A percentile compares a stretch with the other conserved stretches of the same genome.
These are phyloP conservation scores for Lolium multiflorum DNA, from an alignment of 176 grass and related monocot genomes.

Conservation along the genomic window DNA sequence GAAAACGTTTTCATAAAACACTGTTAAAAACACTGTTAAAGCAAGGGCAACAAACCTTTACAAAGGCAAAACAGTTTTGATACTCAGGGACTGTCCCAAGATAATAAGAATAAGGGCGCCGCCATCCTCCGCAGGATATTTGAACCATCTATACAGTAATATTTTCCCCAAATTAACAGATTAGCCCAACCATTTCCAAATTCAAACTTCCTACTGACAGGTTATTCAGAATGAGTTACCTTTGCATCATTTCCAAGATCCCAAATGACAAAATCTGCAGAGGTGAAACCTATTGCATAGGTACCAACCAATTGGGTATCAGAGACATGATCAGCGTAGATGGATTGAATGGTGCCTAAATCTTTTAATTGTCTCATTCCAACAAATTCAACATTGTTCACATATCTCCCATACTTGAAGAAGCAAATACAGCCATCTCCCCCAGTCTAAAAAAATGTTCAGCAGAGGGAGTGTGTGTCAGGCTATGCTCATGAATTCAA, in stretches of 20 bases:
- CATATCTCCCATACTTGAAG: slow-evolving; percentile 70
- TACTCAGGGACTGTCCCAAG: slow-evolving; percentile 69
- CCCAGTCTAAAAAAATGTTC: slow-evolving; percentile 77
- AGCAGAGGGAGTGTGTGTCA: slow-evolving; percentile 37
- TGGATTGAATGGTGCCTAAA: slow-evolving; percentile 75
- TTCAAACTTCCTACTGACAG: background rate
- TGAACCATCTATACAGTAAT: slow-evolving; percentile 51
- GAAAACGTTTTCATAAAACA: slow-evolving; percentile 11
- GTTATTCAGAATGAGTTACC: slow-evolving; percentile 45
- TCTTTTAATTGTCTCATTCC: slow-evolving; percentile 98
- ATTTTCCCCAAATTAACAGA: slow-evolving; percentile 25
- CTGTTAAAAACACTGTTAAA: too few relatives aligned
- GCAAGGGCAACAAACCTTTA: slow-evolving; percentile 70
- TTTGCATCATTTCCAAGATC: slow-evolving; percentile 90
- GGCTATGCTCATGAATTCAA: slow-evolving; percentile 10
- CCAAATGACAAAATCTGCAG: slow-evolving; percentile 96
- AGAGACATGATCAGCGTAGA: slow-evolving; percentile 42
- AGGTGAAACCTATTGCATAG: slow-evolving; percentile 91
- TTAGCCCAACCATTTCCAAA: slow-evolving; percentile 17
- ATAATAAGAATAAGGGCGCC: slow-evolving; percentile 90
- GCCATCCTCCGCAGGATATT: slow-evolving; percentile 95
- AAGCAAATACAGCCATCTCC: slow-evolving; percentile 98
- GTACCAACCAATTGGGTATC: slow-evolving; percentile 40
- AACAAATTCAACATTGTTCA: slow-evolving; percentile 64
- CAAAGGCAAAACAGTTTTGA: slow-evolving; percentile 88